Conservation (phyloP, 129 eudicot genomes). For the Tagetes patula region DNA sequence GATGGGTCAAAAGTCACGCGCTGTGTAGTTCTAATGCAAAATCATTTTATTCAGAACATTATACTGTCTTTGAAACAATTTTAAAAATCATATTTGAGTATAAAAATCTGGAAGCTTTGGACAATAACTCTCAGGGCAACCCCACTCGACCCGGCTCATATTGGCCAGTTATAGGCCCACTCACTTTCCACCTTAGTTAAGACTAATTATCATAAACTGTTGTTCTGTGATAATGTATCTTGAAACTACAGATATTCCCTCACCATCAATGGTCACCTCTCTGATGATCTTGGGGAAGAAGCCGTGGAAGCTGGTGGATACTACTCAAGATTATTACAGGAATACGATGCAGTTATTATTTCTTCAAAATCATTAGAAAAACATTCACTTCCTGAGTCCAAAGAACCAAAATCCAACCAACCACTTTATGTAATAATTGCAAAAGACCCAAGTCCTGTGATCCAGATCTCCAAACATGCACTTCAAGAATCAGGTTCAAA, state of each 20-base stretch:
- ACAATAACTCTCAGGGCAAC: not conserved
- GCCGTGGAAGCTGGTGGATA: slow-evolving; percentile 71
- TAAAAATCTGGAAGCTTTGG: not conserved
- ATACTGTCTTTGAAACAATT: not conserved
- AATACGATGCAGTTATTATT: slow-evolving; percentile 70
- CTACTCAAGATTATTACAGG: slow-evolving; percentile 75
- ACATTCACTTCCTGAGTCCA: slow-evolving; percentile 47
- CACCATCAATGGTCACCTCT: slow-evolving; percentile 55
- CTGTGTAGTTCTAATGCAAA: not conserved
- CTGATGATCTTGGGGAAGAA: slow-evolving; percentile 60
- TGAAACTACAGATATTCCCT: slow-evolving; percentile 69
- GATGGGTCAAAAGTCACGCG: not conserved
- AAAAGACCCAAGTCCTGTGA: slow-evolving; percentile 40
- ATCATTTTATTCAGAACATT: not conserved
- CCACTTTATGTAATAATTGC: slow-evolving; percentile 63
- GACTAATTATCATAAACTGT: not conserved
- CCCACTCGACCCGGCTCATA: not conserved
- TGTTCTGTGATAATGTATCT: slow-evolving; percentile 9
- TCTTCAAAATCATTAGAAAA: slow-evolving; percentile 45
- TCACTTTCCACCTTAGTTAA: not conserved
- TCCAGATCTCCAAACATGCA: slow-evolving; percentile 27
- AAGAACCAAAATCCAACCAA: slow-evolving; percentile 83
- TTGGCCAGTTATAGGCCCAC: not conserved
- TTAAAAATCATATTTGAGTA: not conserved
- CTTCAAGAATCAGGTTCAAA: slow-evolving; percentile 43